These are phyloP conservation scores for Saccharomyces uvarum DNA, from an alignment of 1,139 yeast species.

Conservation along the genomic window DNA sequence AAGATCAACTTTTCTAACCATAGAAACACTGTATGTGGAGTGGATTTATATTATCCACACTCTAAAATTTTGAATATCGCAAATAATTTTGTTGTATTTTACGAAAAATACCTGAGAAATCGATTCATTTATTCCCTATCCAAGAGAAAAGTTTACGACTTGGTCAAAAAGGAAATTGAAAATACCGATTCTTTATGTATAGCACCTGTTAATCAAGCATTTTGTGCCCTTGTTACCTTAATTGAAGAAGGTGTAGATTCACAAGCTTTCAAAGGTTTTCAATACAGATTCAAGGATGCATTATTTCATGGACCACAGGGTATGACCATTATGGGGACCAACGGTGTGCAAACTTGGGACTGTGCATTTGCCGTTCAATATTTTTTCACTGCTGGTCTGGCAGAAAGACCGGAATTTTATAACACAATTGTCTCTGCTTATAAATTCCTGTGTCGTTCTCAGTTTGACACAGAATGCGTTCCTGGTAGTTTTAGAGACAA, in stretches of 20 bases:
- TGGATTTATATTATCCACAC: constrained; percentile 92
- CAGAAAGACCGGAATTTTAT: constrained; percentile 58
- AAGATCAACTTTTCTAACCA: constrained; percentile 59
- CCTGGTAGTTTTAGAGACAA: constrained; percentile 76
- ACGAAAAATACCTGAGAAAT: constrained; percentile 69
- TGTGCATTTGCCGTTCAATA: constrained; percentile 86
- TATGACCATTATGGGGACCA: constrained; percentile 90
- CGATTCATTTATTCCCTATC: constrained; percentile 54
- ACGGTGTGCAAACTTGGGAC: constrained; percentile 98
- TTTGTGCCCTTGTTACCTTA: constrained; percentile 65
- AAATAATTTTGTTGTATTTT: constrained; percentile 52
- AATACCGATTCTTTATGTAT: constrained; percentile 81
- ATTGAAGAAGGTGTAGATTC: constrained; percentile 67
- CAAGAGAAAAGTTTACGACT: constrained; percentile 48
- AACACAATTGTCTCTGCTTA: constrained; percentile 58
- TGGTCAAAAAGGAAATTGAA: constrained; percentile 63
- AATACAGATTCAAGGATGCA: constrained; percentile 63
- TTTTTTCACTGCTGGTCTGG: constrained; percentile 70
- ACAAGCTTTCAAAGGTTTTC: constrained; percentile 46
- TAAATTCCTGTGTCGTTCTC: constrained; percentile 69
- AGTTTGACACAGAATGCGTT: constrained; percentile 73
- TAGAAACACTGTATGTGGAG: constrained; percentile 82
- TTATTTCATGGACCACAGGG: constrained; percentile 86
- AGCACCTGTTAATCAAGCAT: constrained; percentile 90
- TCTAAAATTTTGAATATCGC: constrained; percentile 56